Percentiles rank a stretch among this genome's conserved stretches.
Conservation (phyloP, 2,329 filamentous ascomycete species). For the Pestalotiopsis sp. region DNA sequence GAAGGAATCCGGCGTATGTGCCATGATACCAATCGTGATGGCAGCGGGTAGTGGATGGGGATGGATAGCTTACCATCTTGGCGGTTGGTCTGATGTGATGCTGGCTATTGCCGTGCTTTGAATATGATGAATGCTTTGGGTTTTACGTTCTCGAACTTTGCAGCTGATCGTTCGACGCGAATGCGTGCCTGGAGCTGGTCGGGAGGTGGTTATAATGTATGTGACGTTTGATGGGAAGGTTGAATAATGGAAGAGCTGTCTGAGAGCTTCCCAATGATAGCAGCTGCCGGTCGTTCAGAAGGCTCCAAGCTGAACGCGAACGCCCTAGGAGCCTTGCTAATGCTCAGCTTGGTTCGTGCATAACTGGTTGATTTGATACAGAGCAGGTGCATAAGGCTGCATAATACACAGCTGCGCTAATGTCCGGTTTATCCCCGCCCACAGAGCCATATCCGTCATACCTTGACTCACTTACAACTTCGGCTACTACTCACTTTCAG, state of each 20-base stretch:
- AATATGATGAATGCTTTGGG: not conserved
- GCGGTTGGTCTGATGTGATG: constrained; percentile 19
- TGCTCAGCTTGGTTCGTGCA: not conserved
- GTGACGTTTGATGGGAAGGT: constrained; percentile 6
- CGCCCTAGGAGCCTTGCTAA: constrained; percentile 10
- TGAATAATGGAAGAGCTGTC: not conserved
- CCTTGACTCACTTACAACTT: not conserved
- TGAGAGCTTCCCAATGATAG: not conserved
- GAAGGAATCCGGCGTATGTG: not conserved
- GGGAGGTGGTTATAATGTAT: not conserved
- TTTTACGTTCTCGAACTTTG: not conserved
- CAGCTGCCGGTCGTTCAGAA: not conserved
- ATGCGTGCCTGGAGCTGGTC: not conserved
- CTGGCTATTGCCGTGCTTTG: not conserved
- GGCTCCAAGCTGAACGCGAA: constrained; percentile 9
- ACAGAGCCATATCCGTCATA: not conserved
- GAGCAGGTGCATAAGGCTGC: not conserved
- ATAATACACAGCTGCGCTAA: not conserved
- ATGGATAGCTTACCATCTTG: constrained; percentile 50
- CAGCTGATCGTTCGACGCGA: not conserved
- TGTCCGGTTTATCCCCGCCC: constrained; percentile 7
- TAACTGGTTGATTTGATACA: not conserved
- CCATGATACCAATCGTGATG: constrained; percentile 13
- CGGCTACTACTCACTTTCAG: not conserved
- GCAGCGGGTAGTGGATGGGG: constrained; percentile 12